These are phyloP conservation scores for Candida pini DNA, from an alignment of 805 yeast species.

Conservation along the genomic window DNA sequence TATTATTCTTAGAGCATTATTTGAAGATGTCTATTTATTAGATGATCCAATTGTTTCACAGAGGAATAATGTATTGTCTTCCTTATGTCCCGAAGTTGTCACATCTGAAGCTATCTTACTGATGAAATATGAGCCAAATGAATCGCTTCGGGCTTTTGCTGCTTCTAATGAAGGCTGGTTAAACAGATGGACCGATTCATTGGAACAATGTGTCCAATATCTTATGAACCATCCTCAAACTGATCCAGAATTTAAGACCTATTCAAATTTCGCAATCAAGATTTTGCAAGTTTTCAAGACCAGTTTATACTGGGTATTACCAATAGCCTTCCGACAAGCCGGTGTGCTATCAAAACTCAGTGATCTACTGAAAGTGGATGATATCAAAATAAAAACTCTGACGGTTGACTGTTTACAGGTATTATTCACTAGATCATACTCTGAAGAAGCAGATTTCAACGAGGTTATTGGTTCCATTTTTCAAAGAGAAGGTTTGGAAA, in stretches of 20 bases:
- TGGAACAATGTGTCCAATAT: constrained; percentile 39
- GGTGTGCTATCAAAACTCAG: constrained; percentile 63
- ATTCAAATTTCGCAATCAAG: constrained; percentile 48
- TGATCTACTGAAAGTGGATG: constrained; percentile 47
- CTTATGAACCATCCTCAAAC: constrained; percentile 12
- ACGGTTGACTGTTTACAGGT: constrained; percentile 91
- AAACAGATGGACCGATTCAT: constrained; percentile 57
- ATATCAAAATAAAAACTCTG: constrained; percentile 66
- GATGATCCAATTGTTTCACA: constrained; percentile 89
- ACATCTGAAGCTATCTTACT: constrained; percentile 65
- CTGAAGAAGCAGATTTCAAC: constrained; percentile 62
- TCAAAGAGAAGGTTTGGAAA: constrained; percentile 62
- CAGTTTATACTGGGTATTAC: constrained; percentile 86
- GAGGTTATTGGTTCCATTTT: constrained; percentile 77
- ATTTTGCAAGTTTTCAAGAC: constrained; percentile 80
- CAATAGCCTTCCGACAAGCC: constrained; percentile 62
- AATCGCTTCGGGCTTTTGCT: constrained; percentile 57
- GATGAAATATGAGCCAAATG: constrained; percentile 59
- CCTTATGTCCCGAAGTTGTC: constrained; percentile 78
- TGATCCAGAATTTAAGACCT: constrained; percentile 3
- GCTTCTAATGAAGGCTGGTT: constrained; percentile 84
- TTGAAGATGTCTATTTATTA: constrained; percentile 86
- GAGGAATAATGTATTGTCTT: constrained; percentile 69
- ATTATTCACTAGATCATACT: constrained; percentile 73
- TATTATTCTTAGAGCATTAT: constrained; percentile 75